Evolutionary conservation across 2,329 filamentous ascomycete genomes (phyloP), one percentile per base, ranked within the genome.

Genomic region (Knufia petricola): DNA sequence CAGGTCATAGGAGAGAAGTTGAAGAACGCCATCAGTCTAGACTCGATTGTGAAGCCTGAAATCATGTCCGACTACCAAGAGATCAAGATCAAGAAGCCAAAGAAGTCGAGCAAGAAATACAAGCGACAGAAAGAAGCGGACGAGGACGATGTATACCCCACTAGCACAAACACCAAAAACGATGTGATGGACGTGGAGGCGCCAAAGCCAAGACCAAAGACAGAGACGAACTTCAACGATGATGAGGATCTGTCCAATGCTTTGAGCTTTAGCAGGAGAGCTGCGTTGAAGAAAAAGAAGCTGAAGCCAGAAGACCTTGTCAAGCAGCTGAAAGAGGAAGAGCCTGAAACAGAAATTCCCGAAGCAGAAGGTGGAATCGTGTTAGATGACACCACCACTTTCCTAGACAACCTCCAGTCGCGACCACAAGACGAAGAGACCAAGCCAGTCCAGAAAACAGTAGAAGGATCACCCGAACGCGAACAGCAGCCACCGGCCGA

Each of bases 361-460:
- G 72, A 74, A 36, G 73, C 76, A 44, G 69, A 70, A 28, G 72
- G 71, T 1, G 90, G 88, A 1, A 72, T 98, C 1, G 78, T 95
- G n/a, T 89, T 98, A 50, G 90, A 95, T 52, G 92, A 95, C 62
- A 95, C 90, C 0, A 88, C 88, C 0, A 89, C 95, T 59, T 98
- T 98, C 59, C 85, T 98, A 24, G 84, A 88, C 21, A 87, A 87
- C 48, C 68, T 98, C 48, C 84, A 83, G 61, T 53, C 56, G 2
- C 84, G 83, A 50, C 66, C 74, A 9, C 69, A 75, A 61, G 69
- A 84, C 65, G 67, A 75, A 60, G 75, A 66, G 30, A 41, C 31
- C 15, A 39, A 48, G 45, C 46, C 47, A 12, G 52, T 55, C 15
- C 50, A 54, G 42, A 55, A 51, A 28, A 55, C 55, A 9, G 43